Percentiles rank a stretch among this genome's conserved stretches.
Conservation (phyloP, 176 grass and related monocot genomes). For the Aegilops longissima region DNA sequence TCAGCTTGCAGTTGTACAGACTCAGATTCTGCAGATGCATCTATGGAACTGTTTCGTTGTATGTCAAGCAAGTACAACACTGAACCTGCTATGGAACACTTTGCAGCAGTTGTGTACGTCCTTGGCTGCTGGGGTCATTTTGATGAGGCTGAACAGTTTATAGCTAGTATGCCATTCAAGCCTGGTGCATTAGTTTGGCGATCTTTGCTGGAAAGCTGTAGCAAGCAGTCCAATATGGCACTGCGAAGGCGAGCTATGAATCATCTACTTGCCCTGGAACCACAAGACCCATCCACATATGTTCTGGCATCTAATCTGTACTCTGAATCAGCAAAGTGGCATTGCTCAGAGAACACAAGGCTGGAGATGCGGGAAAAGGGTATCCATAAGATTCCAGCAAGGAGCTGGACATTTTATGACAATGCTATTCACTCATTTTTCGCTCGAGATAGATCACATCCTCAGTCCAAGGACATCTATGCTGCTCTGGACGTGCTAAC, state of each 20-base stretch:
- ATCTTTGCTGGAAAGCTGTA: slow-evolving; percentile 67
- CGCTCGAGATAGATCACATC: slow-evolving; percentile 62
- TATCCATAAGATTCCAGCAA: slow-evolving; percentile 52
- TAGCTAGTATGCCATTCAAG: slow-evolving; percentile 47
- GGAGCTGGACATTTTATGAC: slow-evolving; percentile 61
- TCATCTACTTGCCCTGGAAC: slow-evolving; percentile 43
- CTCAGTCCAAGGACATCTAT: slow-evolving; percentile 62
- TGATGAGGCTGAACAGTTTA: slow-evolving; percentile 55
- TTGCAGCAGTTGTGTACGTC: slow-evolving; percentile 53
- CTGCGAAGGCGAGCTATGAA: slow-evolving; percentile 38
- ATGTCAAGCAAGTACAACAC: slow-evolving; percentile 43
- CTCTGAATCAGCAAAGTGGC: slow-evolving; percentile 61
- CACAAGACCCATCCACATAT: slow-evolving; percentile 51
- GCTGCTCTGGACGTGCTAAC: slow-evolving; percentile 64
- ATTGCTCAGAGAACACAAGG: slow-evolving; percentile 56
- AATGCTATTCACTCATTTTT: slow-evolving; percentile 57
- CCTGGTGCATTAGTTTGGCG: slow-evolving; percentile 58
- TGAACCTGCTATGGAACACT: slow-evolving; percentile 49
- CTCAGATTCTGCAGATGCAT: slow-evolving; percentile 46
- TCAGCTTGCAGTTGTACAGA: slow-evolving; percentile 55
- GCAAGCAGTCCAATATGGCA: slow-evolving; percentile 27
- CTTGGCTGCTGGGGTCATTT: slow-evolving; percentile 58
- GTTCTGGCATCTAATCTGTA: slow-evolving; percentile 61
- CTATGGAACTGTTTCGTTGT: slow-evolving; percentile 41
- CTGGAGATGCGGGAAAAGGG: slow-evolving; percentile 62